phyloP scores from a whole-genome alignment of 129 eudicot genomes.

The Chrysanthemum seticuspe region DNA sequence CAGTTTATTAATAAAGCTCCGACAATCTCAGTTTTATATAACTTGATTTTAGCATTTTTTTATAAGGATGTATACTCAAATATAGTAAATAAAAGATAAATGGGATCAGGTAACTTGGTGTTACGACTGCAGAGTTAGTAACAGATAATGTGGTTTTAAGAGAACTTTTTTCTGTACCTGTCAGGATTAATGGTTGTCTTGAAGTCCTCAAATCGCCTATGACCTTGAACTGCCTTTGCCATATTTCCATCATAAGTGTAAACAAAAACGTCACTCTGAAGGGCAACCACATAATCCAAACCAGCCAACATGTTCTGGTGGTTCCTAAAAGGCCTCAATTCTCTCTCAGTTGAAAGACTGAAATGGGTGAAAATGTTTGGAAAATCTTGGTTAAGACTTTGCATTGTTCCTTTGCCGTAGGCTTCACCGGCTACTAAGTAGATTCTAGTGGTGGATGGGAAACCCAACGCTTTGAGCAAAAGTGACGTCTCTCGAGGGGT shows the following conservation, averaged over 20 bases:
- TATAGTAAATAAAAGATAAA: not conserved
- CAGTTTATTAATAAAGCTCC: too few species aligned
- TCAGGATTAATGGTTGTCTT: conserved; percentile 92
- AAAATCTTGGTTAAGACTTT: conserved; percentile 54
- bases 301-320: conserved; percentile 99
- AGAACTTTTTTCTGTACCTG: conserved; percentile 47
- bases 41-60: not conserved
- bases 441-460: conserved; percentile 64
- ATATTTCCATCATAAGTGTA: conserved; percentile 97
- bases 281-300: conserved; percentile 89
- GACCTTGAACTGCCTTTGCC: conserved; percentile 99
- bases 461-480: conserved; percentile 76
- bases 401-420: conserved; percentile 87
- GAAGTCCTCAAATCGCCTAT: conserved; percentile 83
- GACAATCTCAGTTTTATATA: not conserved
- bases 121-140: too few species aligned
- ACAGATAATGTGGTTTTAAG: not conserved
- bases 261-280: conserved; percentile 84
- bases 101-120: too few species aligned
- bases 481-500: conserved; percentile 95
- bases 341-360: conserved; percentile 70
- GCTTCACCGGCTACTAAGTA: conserved; percentile 97
- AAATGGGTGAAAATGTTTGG: conserved; percentile 91
- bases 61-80: not conserved
- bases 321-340: conserved; percentile 68